phyloP scores from a whole-genome alignment of 169 alveolate genomes.

The Plasmodium inui region DNA sequence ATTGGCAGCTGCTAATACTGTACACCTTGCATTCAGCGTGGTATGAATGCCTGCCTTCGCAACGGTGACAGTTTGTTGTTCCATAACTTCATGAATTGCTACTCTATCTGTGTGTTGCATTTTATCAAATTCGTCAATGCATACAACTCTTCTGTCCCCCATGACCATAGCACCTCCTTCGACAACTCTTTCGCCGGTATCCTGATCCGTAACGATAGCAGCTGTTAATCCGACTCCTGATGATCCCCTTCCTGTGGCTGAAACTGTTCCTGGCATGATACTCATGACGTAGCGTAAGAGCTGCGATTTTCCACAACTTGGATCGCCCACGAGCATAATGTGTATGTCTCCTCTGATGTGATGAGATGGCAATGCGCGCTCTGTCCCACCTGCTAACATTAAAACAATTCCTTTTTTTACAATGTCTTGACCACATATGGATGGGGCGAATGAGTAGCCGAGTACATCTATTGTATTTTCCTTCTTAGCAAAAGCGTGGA shows the following conservation, averaged over 20 bases:
- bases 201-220: constrained; percentile 96
- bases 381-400: constrained; percentile 97
- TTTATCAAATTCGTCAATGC: constrained; percentile 99
- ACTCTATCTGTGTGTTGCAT: constrained; percentile 98
- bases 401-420: constrained; percentile 95
- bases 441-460: constrained; percentile 96
- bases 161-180: constrained; percentile 99
- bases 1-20: constrained; percentile 99
- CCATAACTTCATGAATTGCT: constrained; percentile 99
- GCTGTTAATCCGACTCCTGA: constrained; percentile 99
- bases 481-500: constrained; percentile 79
- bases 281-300: constrained; percentile 94
- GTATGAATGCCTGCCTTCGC: constrained; percentile 99
- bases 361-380: constrained; percentile 83
- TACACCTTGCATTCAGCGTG: constrained; percentile 97
- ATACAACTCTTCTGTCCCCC: constrained; percentile 98
- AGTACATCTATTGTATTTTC: constrained; percentile 92
- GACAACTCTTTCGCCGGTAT: constrained; percentile 95
- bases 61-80: constrained; percentile 98
- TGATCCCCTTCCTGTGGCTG: constrained; percentile 99
- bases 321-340: constrained; percentile 98
- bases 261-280: constrained; percentile 95
- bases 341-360: constrained; percentile 99
- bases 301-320: constrained; percentile 99
- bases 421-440: constrained; percentile 96